A percentile compares a stretch with the other conserved stretches of the same genome.
These are phyloP conservation scores for Eutrema heterophyllum DNA, from an alignment of 345 rosid genomes.

Conservation along the genomic window DNA sequence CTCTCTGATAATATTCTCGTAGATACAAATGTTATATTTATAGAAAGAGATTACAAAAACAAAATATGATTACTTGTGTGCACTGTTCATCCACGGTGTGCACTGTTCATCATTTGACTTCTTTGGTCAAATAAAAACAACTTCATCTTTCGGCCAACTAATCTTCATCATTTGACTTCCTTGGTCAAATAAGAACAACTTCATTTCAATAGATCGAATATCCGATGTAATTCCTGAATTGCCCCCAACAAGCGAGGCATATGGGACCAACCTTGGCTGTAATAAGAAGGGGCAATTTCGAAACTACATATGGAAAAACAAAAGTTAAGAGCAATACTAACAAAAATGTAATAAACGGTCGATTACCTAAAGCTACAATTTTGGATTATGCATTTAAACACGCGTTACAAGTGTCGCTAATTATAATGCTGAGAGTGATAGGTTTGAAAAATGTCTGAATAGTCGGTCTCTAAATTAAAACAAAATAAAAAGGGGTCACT, in stretches of 20 bases:
- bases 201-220: too few relatives aligned
- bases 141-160: too few relatives aligned
- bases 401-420: conserved; percentile 31
- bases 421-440: conserved; percentile 19
- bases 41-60: too few relatives aligned
- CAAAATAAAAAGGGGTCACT: background rate
- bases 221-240: background rate
- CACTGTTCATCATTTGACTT: too few relatives aligned
- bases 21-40: too few relatives aligned
- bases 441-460: conserved; percentile 17
- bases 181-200: too few relatives aligned
- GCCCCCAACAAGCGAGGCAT: background rate
- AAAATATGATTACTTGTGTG: too few relatives aligned
- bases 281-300: background rate
- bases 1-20: too few relatives aligned
- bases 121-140: too few relatives aligned
- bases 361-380: conserved; percentile 16
- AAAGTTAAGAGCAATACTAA: background rate
- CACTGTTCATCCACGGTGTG: too few relatives aligned
- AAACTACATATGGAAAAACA: background rate
- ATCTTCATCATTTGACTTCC: too few relatives aligned
- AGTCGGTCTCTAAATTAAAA: conserved; percentile 1
- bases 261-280: background rate
- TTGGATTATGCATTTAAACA: conserved; percentile 19
- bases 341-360: conserved; percentile 17